phyloP scores from a whole-genome alignment of 345 rosid species.

The Gynandropsis gynandra region DNA sequence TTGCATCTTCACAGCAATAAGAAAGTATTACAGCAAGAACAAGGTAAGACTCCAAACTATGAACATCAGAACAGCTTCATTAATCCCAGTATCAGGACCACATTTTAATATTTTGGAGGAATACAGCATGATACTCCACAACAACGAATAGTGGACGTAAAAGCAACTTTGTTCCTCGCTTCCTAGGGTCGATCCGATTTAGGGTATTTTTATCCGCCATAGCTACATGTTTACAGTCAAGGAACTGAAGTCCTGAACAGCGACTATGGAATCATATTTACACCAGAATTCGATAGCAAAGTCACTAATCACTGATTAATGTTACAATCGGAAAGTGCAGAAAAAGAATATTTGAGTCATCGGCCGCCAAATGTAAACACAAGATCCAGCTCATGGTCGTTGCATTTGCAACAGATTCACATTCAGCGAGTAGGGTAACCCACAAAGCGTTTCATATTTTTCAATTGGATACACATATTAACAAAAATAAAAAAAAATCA shows the following conservation, averaged over 20 bases:
- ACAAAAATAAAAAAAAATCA: constrained; percentile 3
- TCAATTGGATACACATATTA: constrained; percentile 4
- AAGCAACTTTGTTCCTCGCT: background rate
- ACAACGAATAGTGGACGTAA: background rate
- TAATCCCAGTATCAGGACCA: background rate
- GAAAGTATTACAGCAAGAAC: background rate
- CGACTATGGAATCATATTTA: too few species aligned
- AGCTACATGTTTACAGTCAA: background rate
- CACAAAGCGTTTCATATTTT: constrained; percentile 1
- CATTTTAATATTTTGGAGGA: background rate
- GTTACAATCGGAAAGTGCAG: too few species aligned
- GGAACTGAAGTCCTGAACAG: too few species aligned
- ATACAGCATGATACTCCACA: background rate
- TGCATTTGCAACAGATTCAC: background rate
- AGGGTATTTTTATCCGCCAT: background rate
- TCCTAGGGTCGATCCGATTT: background rate
- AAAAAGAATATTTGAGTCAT: background rate
- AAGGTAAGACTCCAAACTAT: background rate
- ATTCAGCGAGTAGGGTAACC: background rate
- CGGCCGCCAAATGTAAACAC: background rate
- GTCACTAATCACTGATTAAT: too few species aligned
- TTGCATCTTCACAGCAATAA: constrained; percentile 50
- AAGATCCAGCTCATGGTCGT: background rate
- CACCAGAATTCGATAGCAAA: too few species aligned
- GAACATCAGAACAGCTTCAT: constrained; percentile 1